Evolutionary conservation across 192 early-diverging fungal genomes (phyloP).

Genomic region (Funneliformis mosseae): DNA sequence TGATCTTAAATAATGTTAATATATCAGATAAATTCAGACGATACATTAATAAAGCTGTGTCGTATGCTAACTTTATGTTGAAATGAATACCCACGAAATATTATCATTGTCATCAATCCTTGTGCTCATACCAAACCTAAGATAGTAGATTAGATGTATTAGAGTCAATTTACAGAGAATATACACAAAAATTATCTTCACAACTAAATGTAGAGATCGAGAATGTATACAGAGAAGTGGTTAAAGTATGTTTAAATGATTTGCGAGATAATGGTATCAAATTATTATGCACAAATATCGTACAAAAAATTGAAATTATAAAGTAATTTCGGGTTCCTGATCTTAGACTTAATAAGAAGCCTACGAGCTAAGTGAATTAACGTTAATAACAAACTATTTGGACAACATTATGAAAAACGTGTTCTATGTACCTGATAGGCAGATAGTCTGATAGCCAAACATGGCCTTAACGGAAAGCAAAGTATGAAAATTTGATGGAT

Average conservation of each 20-base stretch:
- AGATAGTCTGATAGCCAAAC: conserved; percentile 15
- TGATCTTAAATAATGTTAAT: no score
- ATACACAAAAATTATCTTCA: background rate
- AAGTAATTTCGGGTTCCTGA: conserved; percentile 1
- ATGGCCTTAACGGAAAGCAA: background rate
- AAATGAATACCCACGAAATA: conserved; percentile 8
- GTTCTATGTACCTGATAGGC: conserved; percentile 11
- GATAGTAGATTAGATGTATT: background rate
- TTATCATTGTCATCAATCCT: conserved; percentile 13
- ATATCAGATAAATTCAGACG: no score
- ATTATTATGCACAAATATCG: background rate
- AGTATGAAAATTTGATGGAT: background rate
- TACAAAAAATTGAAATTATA: background rate
- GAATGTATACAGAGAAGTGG: background rate
- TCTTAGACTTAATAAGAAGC: background rate
- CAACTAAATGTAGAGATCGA: background rate
- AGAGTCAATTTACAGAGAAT: background rate
- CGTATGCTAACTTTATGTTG: no score
- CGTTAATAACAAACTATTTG: conserved; percentile 10
- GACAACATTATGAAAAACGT: background rate
- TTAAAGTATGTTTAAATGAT: background rate
- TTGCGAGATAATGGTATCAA: background rate
- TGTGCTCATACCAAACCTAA: background rate
- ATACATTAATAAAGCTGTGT: no score
- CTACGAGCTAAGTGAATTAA: conserved; percentile 6